Conservation (phyloP, 305 asterid genomes). For the Rubia balearica region DNA sequence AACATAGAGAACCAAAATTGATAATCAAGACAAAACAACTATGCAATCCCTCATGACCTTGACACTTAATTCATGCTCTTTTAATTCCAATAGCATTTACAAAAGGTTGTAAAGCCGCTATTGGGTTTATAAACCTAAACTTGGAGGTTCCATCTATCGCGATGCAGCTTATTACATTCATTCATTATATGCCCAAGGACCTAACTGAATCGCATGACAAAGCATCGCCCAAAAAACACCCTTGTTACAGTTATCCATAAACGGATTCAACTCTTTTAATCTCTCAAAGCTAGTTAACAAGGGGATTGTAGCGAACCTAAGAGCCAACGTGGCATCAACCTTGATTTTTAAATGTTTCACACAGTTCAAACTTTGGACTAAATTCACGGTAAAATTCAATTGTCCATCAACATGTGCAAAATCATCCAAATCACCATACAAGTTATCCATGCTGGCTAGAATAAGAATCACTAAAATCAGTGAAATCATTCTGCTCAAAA, state of each 20-base stretch:
- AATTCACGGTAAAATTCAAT: background rate
- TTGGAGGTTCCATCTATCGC: too few relatives aligned
- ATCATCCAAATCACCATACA: background rate
- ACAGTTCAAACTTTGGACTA: background rate
- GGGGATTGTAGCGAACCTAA: background rate
- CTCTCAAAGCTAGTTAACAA: background rate
- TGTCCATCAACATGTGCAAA: background rate
- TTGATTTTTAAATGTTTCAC: background rate
- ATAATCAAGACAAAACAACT: too few relatives aligned
- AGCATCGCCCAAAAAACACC: background rate
- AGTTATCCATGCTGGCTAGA: background rate
- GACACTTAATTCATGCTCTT: too few relatives aligned
- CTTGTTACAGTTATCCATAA: background rate
- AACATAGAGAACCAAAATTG: too few relatives aligned
- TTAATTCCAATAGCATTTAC: too few relatives aligned
- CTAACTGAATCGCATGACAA: background rate
- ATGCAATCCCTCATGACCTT: too few relatives aligned
- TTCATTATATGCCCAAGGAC: background rate
- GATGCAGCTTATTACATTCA: background rate
- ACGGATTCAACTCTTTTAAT: background rate
- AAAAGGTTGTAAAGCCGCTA: too few relatives aligned
- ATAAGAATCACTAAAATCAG: background rate
- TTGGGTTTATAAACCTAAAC: too few relatives aligned
- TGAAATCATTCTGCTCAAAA: background rate
- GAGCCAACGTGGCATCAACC: background rate